A percentile compares a stretch with the other conserved stretches of the same genome.
These are phyloP conservation scores for Lathyrus aphaca DNA, from an alignment of 306 rosid genomes.

Conservation along the genomic window DNA sequence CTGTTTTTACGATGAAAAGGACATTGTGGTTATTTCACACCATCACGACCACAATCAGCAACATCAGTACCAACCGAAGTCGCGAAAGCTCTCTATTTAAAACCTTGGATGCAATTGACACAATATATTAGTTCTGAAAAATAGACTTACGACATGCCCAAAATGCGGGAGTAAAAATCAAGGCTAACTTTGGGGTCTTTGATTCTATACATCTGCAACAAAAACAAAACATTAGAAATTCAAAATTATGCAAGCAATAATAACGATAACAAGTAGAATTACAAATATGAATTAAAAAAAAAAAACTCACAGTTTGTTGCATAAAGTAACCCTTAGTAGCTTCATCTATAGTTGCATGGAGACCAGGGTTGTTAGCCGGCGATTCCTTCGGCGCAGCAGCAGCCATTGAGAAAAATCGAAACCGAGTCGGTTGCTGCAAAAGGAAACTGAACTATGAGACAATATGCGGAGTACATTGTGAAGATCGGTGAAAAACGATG, in stretches of 20 bases:
- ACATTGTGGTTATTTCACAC: no score
- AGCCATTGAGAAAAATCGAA: constrained; percentile 76
- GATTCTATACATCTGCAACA: constrained; percentile 72
- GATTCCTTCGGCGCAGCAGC: constrained; percentile 70
- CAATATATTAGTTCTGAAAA: background rate
- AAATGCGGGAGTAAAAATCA: constrained; percentile 84
- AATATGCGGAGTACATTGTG: background rate
- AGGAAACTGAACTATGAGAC: background rate
- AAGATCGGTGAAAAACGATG: background rate
- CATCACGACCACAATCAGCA: no score
- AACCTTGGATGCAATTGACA: no score
- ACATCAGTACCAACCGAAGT: no score
- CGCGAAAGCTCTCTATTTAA: no score
- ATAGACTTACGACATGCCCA: constrained; percentile 95
- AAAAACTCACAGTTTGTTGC: constrained; percentile 81
- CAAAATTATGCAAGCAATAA: constrained; percentile 16
- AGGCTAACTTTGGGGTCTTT: constrained; percentile 95
- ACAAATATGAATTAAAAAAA: background rate
- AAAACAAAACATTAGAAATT: background rate
- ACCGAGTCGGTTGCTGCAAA: constrained; percentile 51
- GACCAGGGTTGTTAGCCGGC: constrained; percentile 76
- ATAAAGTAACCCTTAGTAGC: constrained; percentile 82
- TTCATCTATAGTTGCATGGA: constrained; percentile 64
- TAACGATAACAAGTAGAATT: background rate
- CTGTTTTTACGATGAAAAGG: no score